phyloP scores from a whole-genome alignment of 768 basidiomycete species.

The Mycena filopes region DNA sequence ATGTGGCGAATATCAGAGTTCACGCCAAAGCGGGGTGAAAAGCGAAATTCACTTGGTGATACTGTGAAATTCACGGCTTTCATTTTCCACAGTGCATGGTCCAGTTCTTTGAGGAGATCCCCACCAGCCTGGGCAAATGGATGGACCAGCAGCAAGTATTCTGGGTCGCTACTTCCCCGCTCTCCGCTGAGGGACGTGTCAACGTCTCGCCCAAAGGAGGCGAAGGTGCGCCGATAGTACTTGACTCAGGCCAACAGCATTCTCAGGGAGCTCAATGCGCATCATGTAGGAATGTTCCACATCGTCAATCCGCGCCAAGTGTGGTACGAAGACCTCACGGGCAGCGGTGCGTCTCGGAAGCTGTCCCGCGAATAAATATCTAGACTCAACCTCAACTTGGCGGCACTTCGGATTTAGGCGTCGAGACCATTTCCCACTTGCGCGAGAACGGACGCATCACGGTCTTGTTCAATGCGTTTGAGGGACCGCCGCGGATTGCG shows the following conservation, averaged over 20 bases:
- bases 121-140: constrained; percentile 64
- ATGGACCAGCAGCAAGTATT: constrained; percentile 72
- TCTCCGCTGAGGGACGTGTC: constrained; percentile 65
- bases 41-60: too few relatives aligned
- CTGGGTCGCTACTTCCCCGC: constrained; percentile 77
- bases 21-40: too few relatives aligned
- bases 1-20: too few relatives aligned
- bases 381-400: too few relatives aligned
- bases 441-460: constrained; percentile 76
- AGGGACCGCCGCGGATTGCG: constrained; percentile 67
- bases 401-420: constrained; percentile 48
- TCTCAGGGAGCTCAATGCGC: too few relatives aligned
- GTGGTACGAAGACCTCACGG: constrained; percentile 82
- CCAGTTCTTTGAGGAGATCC: constrained; percentile 66
- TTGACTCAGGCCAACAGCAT: too few relatives aligned
- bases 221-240: constrained; percentile 41
- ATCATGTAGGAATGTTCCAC: constrained; percentile 68
- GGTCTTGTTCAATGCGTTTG: constrained; percentile 69
- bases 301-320: constrained; percentile 61
- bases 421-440: constrained; percentile 69
- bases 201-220: constrained; percentile 77
- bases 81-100: constrained; percentile 59
- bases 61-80: too few relatives aligned
- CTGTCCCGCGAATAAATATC: too few relatives aligned
- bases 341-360: constrained; percentile 61